Conservation (phyloP, 2,329 filamentous ascomycete genomes). For the Aureobasidium sp. region DNA sequence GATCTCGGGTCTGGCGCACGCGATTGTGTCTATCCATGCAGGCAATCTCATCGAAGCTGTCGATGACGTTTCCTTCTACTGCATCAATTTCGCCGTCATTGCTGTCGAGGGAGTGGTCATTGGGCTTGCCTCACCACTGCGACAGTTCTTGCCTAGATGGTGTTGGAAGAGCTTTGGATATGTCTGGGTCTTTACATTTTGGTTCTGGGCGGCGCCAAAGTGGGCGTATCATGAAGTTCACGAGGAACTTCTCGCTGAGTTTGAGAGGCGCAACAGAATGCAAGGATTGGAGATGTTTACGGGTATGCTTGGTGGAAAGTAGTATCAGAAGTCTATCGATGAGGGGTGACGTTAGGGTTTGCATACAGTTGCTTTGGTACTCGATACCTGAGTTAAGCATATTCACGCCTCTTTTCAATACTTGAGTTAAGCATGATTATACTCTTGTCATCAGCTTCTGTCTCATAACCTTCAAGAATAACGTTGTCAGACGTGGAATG, state of each 20-base stretch:
- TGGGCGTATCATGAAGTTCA: slow-evolving; percentile 1
- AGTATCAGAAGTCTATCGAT: background rate
- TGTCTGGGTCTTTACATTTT: background rate
- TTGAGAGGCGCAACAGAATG: background rate
- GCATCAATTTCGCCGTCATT: background rate
- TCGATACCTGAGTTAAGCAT: background rate
- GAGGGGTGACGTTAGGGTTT: background rate
- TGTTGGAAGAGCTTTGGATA: background rate
- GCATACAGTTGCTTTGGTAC: background rate
- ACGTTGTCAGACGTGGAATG: no score
- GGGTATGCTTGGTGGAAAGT: background rate
- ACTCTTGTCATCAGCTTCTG: no score
- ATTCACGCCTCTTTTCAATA: background rate
- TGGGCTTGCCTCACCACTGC: background rate
- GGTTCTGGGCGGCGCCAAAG: slow-evolving; percentile 3
- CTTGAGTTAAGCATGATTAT: no score
- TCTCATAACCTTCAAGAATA: no score
- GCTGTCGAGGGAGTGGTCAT: background rate
- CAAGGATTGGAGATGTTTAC: background rate
- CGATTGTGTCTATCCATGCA: background rate
- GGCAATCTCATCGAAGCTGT: background rate
- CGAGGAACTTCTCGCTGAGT: background rate
- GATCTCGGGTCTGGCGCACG: background rate
- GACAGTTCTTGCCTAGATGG: background rate
- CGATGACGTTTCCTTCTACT: background rate